phyloP scores from a whole-genome alignment of 1,284 basidiomycete species.

The Trametes versicolor region DNA sequence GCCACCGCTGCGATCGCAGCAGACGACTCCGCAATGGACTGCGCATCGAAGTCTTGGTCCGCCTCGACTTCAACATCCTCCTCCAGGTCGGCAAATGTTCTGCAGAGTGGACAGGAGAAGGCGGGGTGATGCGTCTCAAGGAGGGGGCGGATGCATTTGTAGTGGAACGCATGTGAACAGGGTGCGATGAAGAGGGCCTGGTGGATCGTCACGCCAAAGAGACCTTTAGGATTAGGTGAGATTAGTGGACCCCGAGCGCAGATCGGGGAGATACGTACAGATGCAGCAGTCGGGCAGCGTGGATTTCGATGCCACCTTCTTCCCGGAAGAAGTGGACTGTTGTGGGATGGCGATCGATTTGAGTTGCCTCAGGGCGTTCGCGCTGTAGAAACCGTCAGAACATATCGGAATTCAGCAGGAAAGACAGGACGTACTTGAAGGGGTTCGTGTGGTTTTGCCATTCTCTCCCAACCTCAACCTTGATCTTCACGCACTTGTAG shows the following conservation, averaged over 20 bases:
- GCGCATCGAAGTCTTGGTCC: slow-evolving; percentile 56
- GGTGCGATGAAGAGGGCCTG: slow-evolving; percentile 98
- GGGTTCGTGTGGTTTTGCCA: slow-evolving; percentile 92
- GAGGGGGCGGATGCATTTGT: slow-evolving; percentile 96
- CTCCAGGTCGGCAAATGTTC: slow-evolving; percentile 93
- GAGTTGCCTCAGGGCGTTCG: slow-evolving; percentile 84
- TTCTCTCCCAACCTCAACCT: slow-evolving; percentile 89
- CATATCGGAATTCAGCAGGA: slow-evolving; percentile 20
- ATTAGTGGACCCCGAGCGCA: not conserved
- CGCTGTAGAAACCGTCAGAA: slow-evolving; percentile 51
- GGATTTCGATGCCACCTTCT: slow-evolving; percentile 55
- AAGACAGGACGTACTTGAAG: slow-evolving; percentile 83
- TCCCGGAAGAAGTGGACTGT: slow-evolving; percentile 25
- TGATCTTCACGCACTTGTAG: slow-evolving; percentile 98
- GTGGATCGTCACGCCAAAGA: slow-evolving; percentile 94
- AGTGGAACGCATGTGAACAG: slow-evolving; percentile 97
- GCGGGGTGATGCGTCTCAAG: slow-evolving; percentile 90
- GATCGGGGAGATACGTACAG: slow-evolving; percentile 61
- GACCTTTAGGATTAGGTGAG: slow-evolving; percentile 56
- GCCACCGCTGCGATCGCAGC: slow-evolving; percentile 32
- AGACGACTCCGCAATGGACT: slow-evolving; percentile 43
- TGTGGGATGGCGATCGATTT: slow-evolving; percentile 69
- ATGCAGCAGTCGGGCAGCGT: slow-evolving; percentile 93
- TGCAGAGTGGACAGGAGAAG: slow-evolving; percentile 95
- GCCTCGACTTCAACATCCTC: slow-evolving; percentile 98